These are phyloP conservation scores for Solanum aculeatissimum DNA, from an alignment of 305 asterid genomes.

Conservation along the genomic window DNA sequence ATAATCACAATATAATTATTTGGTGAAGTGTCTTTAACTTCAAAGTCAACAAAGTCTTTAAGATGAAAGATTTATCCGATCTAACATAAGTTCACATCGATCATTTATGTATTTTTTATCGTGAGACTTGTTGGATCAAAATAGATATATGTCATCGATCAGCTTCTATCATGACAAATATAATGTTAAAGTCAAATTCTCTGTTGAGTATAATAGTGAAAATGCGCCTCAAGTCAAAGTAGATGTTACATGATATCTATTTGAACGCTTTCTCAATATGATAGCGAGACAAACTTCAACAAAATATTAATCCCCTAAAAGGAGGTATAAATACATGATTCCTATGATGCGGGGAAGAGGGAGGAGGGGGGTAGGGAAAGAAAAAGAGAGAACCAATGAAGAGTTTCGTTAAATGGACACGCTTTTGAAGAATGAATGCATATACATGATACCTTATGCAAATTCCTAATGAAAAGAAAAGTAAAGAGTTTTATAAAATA, in stretches of 20 bases:
- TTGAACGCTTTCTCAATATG: neutral
- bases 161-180: accelerated
- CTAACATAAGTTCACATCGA: neutral
- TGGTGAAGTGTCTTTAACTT: neutral
- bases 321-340: too few relatives aligned
- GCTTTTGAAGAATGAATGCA: neutral
- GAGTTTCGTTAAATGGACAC: neutral
- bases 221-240: neutral
- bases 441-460: neutral
- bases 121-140: neutral
- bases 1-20: neutral
- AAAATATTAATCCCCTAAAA: neutral
- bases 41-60: neutral
- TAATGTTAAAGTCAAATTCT: neutral
- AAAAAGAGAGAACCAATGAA: neutral
- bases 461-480: neutral
- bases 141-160: neutral
- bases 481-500: neutral
- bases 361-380: too few relatives aligned
- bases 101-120: accelerated
- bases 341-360: too few relatives aligned
- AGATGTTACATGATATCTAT: accelerated
- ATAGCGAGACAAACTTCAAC: neutral
- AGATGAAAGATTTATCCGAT: neutral
- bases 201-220: neutral